phyloP scores from a whole-genome alignment of 805 yeast species.

The Ogataea parapolymorpha region DNA sequence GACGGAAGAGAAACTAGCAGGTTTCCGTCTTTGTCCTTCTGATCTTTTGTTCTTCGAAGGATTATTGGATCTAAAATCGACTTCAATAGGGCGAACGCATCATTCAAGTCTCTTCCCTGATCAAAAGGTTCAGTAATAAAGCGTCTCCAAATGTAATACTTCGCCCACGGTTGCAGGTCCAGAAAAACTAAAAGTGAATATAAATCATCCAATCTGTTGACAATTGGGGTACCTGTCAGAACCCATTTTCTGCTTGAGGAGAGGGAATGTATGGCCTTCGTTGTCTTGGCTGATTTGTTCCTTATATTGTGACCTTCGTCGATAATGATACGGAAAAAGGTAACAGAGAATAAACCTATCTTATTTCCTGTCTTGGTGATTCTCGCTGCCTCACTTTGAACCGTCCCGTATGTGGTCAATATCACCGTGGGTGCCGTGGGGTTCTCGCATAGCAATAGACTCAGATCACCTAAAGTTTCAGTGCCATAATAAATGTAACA shows the following conservation, averaged over 20 bases:
- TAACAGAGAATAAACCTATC: constrained; percentile 64
- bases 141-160: constrained; percentile 80
- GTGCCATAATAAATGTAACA: constrained; percentile 77
- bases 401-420: constrained; percentile 84
- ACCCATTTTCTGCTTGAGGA: constrained; percentile 71
- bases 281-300: constrained; percentile 72
- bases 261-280: constrained; percentile 72
- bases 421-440: constrained; percentile 61
- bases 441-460: constrained; percentile 38
- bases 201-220: constrained; percentile 82
- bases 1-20: constrained; percentile 74
- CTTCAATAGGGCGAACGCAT: constrained; percentile 81
- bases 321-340: constrained; percentile 64
- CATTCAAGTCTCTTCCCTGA: constrained; percentile 54
- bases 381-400: constrained; percentile 69
- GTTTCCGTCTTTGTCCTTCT: constrained; percentile 71
- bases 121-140: constrained; percentile 84
- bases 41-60: constrained; percentile 79
- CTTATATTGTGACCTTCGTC: constrained; percentile 93
- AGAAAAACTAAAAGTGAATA: constrained; percentile 73
- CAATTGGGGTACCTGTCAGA: constrained; percentile 90
- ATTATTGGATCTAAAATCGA: constrained; percentile 80
- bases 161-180: constrained; percentile 85
- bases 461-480: constrained; percentile 49
- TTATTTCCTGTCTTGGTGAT: constrained; percentile 31